Evolutionary conservation across 768 basidiomycete genomes (phyloP).

Genomic region (Mycena pura): DNA sequence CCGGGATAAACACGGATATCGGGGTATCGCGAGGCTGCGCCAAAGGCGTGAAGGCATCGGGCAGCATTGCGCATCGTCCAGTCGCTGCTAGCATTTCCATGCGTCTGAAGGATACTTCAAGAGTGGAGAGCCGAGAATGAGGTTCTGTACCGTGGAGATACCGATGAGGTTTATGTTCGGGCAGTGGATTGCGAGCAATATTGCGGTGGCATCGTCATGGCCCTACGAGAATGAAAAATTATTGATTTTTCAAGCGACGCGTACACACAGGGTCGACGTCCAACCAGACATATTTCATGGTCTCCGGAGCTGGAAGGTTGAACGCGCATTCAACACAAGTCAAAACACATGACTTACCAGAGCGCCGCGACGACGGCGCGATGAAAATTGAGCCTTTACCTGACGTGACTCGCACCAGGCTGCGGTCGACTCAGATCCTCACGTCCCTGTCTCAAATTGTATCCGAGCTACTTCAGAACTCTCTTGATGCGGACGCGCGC

Average conservation of each 20-base stretch:
- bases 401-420: conserved; percentile 63
- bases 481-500: conserved; percentile 80
- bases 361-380: background rate
- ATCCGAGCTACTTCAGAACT: conserved; percentile 88
- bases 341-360: background rate
- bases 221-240: conserved; percentile 53
- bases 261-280: conserved; percentile 68
- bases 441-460: conserved; percentile 82
- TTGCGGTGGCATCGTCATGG: conserved; percentile 89
- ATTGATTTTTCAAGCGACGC: background rate
- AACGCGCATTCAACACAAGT: no score
- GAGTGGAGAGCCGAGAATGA: background rate
- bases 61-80: conserved; percentile 77
- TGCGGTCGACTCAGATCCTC: conserved; percentile 86
- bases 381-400: conserved; percentile 56
- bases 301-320: no score
- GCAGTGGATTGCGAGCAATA: conserved; percentile 75
- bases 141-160: conserved; percentile 72
- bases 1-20: conserved; percentile 72
- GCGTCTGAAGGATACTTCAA: conserved; percentile 56
- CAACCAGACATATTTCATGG: conserved; percentile 55
- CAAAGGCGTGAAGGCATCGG: conserved; percentile 77
- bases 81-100: conserved; percentile 76
- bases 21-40: conserved; percentile 49
- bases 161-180: conserved; percentile 75